Evolutionary conservation across 2,329 filamentous ascomycete species (phyloP), one percentile per base, ranked within the genome.

Genomic region (Talaromyces sp.): DNA sequence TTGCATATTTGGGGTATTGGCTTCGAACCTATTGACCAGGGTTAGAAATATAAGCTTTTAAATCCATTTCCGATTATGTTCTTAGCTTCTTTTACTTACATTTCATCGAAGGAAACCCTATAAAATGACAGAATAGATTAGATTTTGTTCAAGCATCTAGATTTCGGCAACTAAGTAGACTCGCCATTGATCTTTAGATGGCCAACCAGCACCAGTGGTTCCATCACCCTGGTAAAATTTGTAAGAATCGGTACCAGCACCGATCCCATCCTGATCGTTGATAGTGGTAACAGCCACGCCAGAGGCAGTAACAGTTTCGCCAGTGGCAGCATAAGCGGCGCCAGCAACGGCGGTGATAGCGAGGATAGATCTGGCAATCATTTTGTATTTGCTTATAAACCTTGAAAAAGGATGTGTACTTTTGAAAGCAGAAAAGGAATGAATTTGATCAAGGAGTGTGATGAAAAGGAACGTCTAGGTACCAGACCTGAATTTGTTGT

Each of bases 171-270:
- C n/a, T 21, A 8, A 28, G 36, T 10, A 17, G 19, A 58, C 48
- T 17, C 28, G 57, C 64, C 65, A 66, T n/a, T 60, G 40, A 17
- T 57, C 40, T n/a, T 55, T 56, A 25, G 54, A 39, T 1, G 64
- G 65, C 64, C 65, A 67, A 31, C 64, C 63, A 41, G 35, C 39
- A 3, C 22, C 56, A 11, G 52, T 15, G 9, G 62, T 63, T 11
- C 65, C 65, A 45, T 65, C 62, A 35, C 65, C 64, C 4, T 37
- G 17, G 59, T 63, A 65, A 9, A 60, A 35, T 2, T 37, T 62
- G 55, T 62, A 62, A 35, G 40, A 21, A 31, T 62, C 58, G 15
- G 48, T 33, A 31, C 57, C 60, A 10, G 53, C 46, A 36, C 57
- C 56, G 25, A 54, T 41, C 21, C 60, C 60, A 48, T 61, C 60